These are phyloP conservation scores for Geotrichum candidum DNA, from an alignment of 1,139 yeast species.

Conservation along the genomic window DNA sequence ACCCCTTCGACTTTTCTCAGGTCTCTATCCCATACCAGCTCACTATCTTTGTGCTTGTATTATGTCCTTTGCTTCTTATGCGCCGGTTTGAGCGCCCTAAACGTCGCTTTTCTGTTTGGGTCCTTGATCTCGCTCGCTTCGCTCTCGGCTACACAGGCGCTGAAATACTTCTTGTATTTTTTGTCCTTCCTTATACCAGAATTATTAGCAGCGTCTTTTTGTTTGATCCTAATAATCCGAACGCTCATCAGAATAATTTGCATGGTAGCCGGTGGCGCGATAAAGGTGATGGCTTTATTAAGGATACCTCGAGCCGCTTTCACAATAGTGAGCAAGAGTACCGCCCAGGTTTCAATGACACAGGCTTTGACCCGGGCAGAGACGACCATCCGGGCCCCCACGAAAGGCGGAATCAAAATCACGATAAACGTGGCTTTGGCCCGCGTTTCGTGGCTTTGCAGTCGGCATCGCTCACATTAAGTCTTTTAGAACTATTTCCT, in stretches of 20 bases:
- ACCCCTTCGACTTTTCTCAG: background rate
- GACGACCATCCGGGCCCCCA: background rate
- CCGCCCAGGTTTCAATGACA: background rate
- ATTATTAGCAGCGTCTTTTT: background rate
- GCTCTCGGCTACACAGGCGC: slow-evolving; percentile 16
- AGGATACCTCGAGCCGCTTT: background rate
- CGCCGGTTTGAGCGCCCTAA: slow-evolving; percentile 17
- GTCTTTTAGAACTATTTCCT: slow-evolving; percentile 13
- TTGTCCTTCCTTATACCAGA: slow-evolving; percentile 14
- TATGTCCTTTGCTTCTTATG: slow-evolving; percentile 11
- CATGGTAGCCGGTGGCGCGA: background rate
- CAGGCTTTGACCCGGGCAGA: background rate
- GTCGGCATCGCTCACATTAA: slow-evolving; percentile 12
- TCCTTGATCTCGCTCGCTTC: slow-evolving; percentile 14
- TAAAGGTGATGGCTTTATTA: too few species aligned
- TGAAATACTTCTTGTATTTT: slow-evolving; percentile 12
- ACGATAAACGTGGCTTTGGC: background rate
- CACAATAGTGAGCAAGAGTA: background rate
- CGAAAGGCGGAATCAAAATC: background rate
- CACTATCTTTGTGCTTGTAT: slow-evolving; percentile 10
- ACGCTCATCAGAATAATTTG: background rate
- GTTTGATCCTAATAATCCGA: background rate
- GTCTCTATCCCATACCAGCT: slow-evolving; percentile 12
- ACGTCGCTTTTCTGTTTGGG: slow-evolving; percentile 17
- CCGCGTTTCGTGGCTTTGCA: background rate